These are phyloP conservation scores for Rhodosporidiobolus odoratus DNA, from an alignment of 768 basidiomycete genomes.

Conservation along the genomic window DNA sequence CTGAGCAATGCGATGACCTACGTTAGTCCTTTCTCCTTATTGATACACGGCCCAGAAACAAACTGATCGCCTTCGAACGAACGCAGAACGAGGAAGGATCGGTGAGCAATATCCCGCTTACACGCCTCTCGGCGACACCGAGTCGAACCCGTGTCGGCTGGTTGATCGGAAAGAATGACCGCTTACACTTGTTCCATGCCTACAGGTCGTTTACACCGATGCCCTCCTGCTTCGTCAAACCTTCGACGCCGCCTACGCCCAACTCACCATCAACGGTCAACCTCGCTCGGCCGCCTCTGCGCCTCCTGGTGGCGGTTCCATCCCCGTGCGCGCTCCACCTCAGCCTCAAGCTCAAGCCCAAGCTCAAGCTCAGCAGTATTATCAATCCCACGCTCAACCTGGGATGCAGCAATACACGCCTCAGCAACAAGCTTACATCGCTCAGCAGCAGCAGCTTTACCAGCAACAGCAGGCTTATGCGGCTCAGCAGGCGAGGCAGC, in stretches of 20 bases:
- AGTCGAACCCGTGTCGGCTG: no score
- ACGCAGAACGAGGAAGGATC: conserved; percentile 33
- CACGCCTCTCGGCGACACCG: no score
- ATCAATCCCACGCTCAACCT: no score
- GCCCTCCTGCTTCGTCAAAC: conserved; percentile 27
- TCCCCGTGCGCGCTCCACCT: not conserved
- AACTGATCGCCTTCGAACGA: not conserved
- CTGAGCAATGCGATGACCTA: conserved; percentile 54
- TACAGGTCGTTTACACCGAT: conserved; percentile 33
- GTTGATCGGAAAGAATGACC: no score
- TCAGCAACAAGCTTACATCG: no score
- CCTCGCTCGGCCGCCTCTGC: not conserved
- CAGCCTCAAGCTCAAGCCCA: not conserved
- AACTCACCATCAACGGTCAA: conserved; percentile 23
- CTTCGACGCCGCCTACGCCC: conserved; percentile 17
- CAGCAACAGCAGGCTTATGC: not conserved
- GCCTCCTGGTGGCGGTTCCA: no score
- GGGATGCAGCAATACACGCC: no score
- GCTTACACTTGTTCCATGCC: not conserved
- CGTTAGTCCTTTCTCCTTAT: conserved; percentile 5
- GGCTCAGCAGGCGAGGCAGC: not conserved
- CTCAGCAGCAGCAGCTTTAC: not conserved
- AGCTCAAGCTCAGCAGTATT: no score
- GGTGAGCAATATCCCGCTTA: conserved; percentile 1
- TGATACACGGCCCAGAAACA: not conserved